Conservation (phyloP, 768 basidiomycete species). For the Tricholoma hemisulphureum region DNA sequence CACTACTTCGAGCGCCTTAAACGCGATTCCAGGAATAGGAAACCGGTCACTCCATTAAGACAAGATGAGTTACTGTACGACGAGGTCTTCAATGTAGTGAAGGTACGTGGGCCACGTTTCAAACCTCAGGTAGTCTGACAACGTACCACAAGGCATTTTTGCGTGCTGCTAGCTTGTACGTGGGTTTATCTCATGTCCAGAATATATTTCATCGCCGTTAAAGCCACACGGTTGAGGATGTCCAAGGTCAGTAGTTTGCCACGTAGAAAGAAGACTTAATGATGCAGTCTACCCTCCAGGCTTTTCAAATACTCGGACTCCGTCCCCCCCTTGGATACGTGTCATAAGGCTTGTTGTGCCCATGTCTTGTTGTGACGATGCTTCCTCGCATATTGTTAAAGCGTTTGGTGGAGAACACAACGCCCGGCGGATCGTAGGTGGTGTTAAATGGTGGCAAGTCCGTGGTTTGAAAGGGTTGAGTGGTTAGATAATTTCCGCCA, state of each 20-base stretch:
- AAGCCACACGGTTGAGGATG: conserved; percentile 83
- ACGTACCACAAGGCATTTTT: conserved; percentile 59
- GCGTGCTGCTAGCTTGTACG: conserved; percentile 62
- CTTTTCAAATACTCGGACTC: conserved; percentile 79
- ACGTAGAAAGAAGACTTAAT: neutral
- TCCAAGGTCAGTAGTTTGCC: conserved; percentile 47
- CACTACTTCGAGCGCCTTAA: conserved; percentile 76
- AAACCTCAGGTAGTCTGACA: neutral
- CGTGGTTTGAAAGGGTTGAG: conserved; percentile 74
- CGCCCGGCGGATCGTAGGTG: conserved; percentile 72
- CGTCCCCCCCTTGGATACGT: conserved; percentile 81
- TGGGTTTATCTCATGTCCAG: neutral
- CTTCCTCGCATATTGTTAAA: conserved; percentile 68
- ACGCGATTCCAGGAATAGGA: conserved; percentile 37
- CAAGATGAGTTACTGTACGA: conserved; percentile 82
- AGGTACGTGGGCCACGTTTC: conserved; percentile 42
- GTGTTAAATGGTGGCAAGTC: conserved; percentile 98
- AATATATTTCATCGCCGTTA: neutral
- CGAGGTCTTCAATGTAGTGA: conserved; percentile 72
- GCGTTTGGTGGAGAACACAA: conserved; percentile 84
- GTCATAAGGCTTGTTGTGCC: conserved; percentile 72
- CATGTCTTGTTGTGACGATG: conserved; percentile 69
- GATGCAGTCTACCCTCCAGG: conserved; percentile 25
- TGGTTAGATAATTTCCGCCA: conserved; percentile 5
- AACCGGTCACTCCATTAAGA: conserved; percentile 47